These are phyloP conservation scores for Ostreobium quekettii DNA, from an alignment of 139 green algal genomes.

Conservation along the genomic window DNA sequence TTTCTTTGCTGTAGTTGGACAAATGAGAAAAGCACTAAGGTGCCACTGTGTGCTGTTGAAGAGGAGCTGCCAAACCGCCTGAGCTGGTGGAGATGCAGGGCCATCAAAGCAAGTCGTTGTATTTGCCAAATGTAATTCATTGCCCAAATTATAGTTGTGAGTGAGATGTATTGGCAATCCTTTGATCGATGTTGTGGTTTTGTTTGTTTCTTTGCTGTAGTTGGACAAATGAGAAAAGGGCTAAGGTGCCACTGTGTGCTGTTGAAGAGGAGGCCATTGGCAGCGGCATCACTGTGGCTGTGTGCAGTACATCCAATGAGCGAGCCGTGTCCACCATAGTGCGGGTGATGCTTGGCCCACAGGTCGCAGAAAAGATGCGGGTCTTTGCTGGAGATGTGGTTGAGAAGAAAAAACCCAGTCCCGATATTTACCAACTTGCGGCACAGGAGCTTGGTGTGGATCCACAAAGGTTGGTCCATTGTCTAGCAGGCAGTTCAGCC, in stretches of 20 bases:
- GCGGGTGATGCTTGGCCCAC: constrained; percentile 64
- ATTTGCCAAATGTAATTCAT: too few relatives aligned
- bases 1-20: not conserved
- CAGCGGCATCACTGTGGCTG: constrained; percentile 77
- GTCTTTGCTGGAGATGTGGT: constrained; percentile 66
- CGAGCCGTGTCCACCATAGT: constrained; percentile 90
- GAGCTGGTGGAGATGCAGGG: too few relatives aligned
- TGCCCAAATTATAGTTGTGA: too few relatives aligned
- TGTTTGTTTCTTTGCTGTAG: not conserved
- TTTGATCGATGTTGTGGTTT: not conserved
- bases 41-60: too few relatives aligned
- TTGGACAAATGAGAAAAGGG: constrained; percentile 5
- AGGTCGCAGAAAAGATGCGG: constrained; percentile 35
- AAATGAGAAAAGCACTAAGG: constrained; percentile 13
- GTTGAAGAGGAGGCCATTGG: constrained; percentile 75
- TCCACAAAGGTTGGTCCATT: constrained; percentile 61
- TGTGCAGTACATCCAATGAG: constrained; percentile 98
- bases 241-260: too few relatives aligned
- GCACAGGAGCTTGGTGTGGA: constrained; percentile 72
- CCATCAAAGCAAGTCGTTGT: too few relatives aligned
- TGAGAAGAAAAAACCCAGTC: constrained; percentile 94
- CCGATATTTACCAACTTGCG: constrained; percentile 90
- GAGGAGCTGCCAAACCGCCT: too few relatives aligned
- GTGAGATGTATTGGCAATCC: too few relatives aligned
- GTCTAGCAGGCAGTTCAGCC: too few relatives aligned